phyloP scores from a whole-genome alignment of 2,329 filamentous ascomycete genomes.

The Colletotrichum horii region DNA sequence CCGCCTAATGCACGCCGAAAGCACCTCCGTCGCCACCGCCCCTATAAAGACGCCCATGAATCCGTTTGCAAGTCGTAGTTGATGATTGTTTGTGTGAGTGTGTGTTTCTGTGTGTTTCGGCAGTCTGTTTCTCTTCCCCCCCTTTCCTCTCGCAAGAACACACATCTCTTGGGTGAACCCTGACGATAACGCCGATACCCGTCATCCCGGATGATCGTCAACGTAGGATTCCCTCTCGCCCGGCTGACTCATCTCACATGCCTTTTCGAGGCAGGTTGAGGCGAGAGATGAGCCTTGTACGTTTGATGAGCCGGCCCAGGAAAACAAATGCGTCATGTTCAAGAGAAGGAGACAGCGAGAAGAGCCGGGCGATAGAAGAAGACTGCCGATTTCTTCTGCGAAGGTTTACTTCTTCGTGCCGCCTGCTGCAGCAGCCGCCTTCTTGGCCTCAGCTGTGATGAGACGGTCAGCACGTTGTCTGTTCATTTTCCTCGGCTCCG shows the following conservation, averaged over 20 bases:
- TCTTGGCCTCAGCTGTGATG: conserved; percentile 56
- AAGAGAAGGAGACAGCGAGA: not conserved
- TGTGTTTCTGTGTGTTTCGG: not conserved
- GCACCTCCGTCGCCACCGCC: not conserved
- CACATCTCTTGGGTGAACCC: not conserved
- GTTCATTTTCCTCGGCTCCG: not conserved
- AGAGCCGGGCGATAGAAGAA: not conserved
- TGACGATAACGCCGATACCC: not conserved
- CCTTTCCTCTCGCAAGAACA: not conserved
- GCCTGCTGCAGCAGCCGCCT: too few species aligned
- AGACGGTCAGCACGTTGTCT: not conserved
- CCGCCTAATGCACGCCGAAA: conserved; percentile 2
- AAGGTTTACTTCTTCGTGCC: conserved; percentile 26
- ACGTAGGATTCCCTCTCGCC: not conserved
- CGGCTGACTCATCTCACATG: not conserved
- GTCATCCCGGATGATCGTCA: not conserved
- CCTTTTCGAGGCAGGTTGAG: not conserved
- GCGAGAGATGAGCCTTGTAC: not conserved
- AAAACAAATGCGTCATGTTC: not conserved
- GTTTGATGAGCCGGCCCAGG: not conserved
- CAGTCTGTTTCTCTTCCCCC: not conserved
- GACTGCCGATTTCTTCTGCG: not conserved
- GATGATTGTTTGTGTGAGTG: not conserved
- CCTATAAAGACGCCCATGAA: not conserved
- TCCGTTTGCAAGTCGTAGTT: not conserved